These are phyloP conservation scores for Trichoderma simmonsii DNA, from an alignment of 2,329 filamentous ascomycete species.

Conservation along the genomic window DNA sequence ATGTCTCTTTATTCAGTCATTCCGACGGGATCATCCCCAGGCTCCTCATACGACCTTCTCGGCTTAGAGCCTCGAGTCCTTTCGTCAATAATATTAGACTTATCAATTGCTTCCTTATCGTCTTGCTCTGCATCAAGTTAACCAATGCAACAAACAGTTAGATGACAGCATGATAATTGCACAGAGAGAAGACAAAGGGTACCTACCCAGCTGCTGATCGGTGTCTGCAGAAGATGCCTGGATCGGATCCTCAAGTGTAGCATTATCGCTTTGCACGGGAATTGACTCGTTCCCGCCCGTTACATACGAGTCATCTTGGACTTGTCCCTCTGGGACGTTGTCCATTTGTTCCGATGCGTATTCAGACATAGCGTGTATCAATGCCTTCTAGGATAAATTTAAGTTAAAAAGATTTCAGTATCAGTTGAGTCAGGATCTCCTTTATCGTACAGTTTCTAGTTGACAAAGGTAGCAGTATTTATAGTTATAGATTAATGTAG, in stretches of 20 bases:
- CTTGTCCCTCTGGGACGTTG: not conserved
- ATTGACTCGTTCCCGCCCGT: not conserved
- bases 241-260: conserved; percentile 1
- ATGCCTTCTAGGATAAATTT: not conserved
- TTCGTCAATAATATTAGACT: conserved; percentile 35
- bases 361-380: not conserved
- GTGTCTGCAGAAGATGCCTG: conserved; percentile 1
- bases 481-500: not conserved
- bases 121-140: conserved; percentile 29
- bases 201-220: conserved; percentile 11
- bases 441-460: not conserved
- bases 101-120: conserved; percentile 38
- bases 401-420: not conserved
- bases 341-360: not conserved
- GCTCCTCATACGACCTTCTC: conserved; percentile 30
- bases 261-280: conserved; percentile 12
- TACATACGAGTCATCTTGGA: conserved; percentile 13
- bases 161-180: not conserved
- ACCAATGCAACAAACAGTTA: not conserved
- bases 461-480: not conserved
- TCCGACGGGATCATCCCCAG: conserved; percentile 26
- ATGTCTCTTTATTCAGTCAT: not conserved
- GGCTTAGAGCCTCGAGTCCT: conserved; percentile 34
- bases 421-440: not conserved
- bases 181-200: not conserved